These are phyloP conservation scores for Neoboletus brunneissimus DNA, from an alignment of 768 basidiomycete species.

Conservation along the genomic window DNA sequence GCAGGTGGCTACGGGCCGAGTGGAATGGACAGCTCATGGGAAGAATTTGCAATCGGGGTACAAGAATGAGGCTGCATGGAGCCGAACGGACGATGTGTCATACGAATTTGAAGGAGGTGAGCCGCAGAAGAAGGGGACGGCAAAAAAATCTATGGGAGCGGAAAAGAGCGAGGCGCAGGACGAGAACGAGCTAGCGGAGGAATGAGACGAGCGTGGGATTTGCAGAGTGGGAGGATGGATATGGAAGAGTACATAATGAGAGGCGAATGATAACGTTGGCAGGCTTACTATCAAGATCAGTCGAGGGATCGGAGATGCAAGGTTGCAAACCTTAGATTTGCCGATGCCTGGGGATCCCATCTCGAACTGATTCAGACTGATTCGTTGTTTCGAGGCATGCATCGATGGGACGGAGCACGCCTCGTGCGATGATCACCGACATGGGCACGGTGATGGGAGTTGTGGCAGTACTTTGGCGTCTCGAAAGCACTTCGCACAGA, in stretches of 20 bases:
- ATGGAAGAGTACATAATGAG: conserved; percentile 25
- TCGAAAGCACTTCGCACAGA: conserved; percentile 25
- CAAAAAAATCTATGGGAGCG: neutral
- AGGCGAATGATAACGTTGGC: conserved; percentile 32
- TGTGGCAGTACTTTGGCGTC: conserved; percentile 24
- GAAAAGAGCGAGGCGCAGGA: neutral
- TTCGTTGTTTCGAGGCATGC: neutral
- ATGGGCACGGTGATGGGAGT: conserved; percentile 13
- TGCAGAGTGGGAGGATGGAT: conserved; percentile 20
- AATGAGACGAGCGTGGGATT: conserved; percentile 26
- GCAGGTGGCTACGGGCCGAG: neutral
- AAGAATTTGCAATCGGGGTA: conserved; percentile 8
- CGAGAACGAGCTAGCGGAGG: neutral
- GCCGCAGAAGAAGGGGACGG: too few species aligned
- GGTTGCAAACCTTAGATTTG: conserved; percentile 33
- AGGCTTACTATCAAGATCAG: conserved; percentile 25
- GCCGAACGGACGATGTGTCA: neutral
- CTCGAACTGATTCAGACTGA: conserved; percentile 14
- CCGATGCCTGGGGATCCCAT: conserved; percentile 20
- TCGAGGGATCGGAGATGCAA: conserved; percentile 31
- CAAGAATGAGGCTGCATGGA: neutral
- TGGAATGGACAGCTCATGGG: neutral
- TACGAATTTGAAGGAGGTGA: neutral
- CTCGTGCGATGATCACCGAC: conserved; percentile 30
- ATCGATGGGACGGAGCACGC: conserved; percentile 1